These are phyloP conservation scores for Neopestalotiopsis clavispora DNA, from an alignment of 2,329 filamentous ascomycete species.

Conservation along the genomic window DNA sequence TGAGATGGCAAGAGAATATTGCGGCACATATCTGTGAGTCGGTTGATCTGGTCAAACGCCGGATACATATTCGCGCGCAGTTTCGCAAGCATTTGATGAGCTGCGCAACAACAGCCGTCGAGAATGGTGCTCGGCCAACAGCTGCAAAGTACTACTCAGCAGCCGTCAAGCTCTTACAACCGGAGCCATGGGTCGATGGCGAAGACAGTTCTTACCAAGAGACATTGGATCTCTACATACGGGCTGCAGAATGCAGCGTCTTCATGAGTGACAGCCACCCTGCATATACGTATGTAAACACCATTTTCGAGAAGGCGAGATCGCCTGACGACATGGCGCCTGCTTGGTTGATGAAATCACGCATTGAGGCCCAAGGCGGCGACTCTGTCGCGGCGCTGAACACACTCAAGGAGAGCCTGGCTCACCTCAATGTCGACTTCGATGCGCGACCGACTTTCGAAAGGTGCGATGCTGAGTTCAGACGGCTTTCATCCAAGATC, in stretches of 20 bases:
- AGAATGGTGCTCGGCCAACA: constrained; percentile 82
- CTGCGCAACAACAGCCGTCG: constrained; percentile 77
- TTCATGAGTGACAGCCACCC: constrained; percentile 75
- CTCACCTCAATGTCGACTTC: constrained; percentile 70
- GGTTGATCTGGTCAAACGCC: constrained; percentile 73
- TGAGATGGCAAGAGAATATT: constrained; percentile 70
- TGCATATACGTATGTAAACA: constrained; percentile 70
- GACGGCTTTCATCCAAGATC: constrained; percentile 63
- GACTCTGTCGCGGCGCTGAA: constrained; percentile 72
- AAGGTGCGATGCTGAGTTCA: constrained; percentile 78
- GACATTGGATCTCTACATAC: constrained; percentile 78
- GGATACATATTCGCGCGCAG: constrained; percentile 62
- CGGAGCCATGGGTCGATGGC: constrained; percentile 75
- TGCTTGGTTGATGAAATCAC: constrained; percentile 81
- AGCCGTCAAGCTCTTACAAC: constrained; percentile 79
- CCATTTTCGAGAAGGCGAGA: constrained; percentile 72
- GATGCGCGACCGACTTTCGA: constrained; percentile 72
- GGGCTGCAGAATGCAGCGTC: constrained; percentile 81
- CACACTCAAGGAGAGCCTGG: constrained; percentile 73
- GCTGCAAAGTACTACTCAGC: constrained; percentile 82
- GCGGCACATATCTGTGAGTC: constrained; percentile 83
- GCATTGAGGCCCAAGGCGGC: constrained; percentile 77
- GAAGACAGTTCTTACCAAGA: constrained; percentile 84
- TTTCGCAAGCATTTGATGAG: constrained; percentile 80
- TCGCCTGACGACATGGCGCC: constrained; percentile 80